Evolutionary conservation across 805 yeast genomes (phyloP).

Genomic region (Vanderwaltozyma verrucispora): DNA sequence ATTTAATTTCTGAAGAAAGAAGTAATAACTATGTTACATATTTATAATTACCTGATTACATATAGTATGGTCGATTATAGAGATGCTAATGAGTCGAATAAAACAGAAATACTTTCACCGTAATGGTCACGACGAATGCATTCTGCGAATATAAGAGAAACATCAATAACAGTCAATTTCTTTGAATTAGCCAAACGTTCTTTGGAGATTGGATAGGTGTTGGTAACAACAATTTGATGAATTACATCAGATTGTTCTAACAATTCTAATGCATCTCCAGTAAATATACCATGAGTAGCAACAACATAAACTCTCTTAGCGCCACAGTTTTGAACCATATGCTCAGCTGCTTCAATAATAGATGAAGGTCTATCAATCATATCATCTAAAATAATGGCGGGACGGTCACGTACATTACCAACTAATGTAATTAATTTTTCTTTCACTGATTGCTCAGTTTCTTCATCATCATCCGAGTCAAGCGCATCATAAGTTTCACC

Average conservation of each 20-base stretch:
- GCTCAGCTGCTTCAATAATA: constrained; percentile 97
- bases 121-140: constrained; percentile 98
- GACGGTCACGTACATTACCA: constrained; percentile 86
- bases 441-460: constrained; percentile 29
- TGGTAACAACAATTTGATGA: constrained; percentile 89
- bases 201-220: constrained; percentile 82
- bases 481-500: constrained; percentile 76
- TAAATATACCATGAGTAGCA: constrained; percentile 94
- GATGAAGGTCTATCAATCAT: constrained; percentile 94
- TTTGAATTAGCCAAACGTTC: constrained; percentile 46
- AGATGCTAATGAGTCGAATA: constrained; percentile 76
- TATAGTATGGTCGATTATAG: background rate
- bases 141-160: constrained; percentile 92
- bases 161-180: constrained; percentile 82
- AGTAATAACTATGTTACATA: background rate
- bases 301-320: constrained; percentile 83
- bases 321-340: constrained; percentile 90
- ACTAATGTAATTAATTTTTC: constrained; percentile 93
- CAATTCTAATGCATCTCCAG: constrained; percentile 74
- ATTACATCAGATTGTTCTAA: constrained; percentile 71
- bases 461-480: constrained; percentile 54
- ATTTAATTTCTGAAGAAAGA: background rate
- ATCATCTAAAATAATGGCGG: constrained; percentile 92
- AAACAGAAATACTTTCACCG: constrained; percentile 91
- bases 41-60: background rate